Base-by-base conservation (phyloP, 2,329 filamentous ascomycete species). In the Trichophyton verrucosum region DNA sequence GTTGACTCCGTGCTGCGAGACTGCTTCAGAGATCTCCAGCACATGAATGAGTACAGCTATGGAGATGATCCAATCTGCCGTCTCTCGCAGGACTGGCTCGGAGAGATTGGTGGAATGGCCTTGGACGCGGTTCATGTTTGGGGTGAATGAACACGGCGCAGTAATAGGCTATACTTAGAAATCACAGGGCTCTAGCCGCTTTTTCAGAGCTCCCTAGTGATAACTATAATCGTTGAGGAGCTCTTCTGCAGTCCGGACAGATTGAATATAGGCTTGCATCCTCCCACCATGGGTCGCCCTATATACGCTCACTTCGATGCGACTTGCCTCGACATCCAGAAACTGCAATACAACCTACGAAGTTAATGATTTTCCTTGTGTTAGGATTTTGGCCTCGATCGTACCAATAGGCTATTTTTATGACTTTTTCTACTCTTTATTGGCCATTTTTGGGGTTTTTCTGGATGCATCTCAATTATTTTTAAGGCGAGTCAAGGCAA, bases 1-100 rank as follows among this genome's bases (percentile, higher is more conserved):
- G 72, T 76, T 2, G 75, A 77, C 42, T 72, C 66, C 13, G 74
- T 73, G 0, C 69, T 77, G 27, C 64, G 72, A 1, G 73, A 75
- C 17, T 76, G 74, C 57, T 76, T 75, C 60, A 70, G 70, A 11
- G 66, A 71, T 61, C 46, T 71, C 9, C 68, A 70, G 46, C 65
- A 66, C 11, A 65, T 66, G 53, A 60, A 61, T 33, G 62, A 64
- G 42, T 61, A 66, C 58, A 63, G 65, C 9, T 67, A 66, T 55
- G 64, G 67, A 11, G 67, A 71, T 56, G 67, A 70, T 46, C 67
- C 68, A 1, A 66, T 71, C 33, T 67, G 67, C 57, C 66, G 71
- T 44, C 61, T 72, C 4, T 70, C 68, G n/a, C 70, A 72, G 47
- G 70, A 72, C 46, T 72, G 70, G 70, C 62, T 71, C n/a, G 62